Conservation (phyloP, 805 yeast genomes). For the Kazachstania martiniae region DNA sequence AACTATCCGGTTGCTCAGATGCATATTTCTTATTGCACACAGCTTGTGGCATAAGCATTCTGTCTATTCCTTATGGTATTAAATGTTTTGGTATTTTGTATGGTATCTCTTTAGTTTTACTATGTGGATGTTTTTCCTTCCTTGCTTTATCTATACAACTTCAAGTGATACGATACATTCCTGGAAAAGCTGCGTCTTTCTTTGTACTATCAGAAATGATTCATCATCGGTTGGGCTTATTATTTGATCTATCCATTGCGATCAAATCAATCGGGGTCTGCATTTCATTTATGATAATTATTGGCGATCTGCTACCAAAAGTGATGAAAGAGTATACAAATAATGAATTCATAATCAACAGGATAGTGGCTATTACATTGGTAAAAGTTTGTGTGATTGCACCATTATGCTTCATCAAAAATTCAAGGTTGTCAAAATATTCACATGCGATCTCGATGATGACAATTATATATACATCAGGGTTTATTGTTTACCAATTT, state of each 20-base stretch:
- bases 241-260: slow-evolving; percentile 58
- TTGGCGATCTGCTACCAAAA: slow-evolving; percentile 60
- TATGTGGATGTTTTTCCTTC: slow-evolving; percentile 19
- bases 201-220: slow-evolving; percentile 51
- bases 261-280: slow-evolving; percentile 63
- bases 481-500: no score
- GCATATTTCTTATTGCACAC: slow-evolving; percentile 23
- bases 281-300: slow-evolving; percentile 51
- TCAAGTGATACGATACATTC: slow-evolving; percentile 41
- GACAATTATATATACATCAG: no score
- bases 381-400: slow-evolving; percentile 36
- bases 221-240: slow-evolving; percentile 46
- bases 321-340: slow-evolving; percentile 27
- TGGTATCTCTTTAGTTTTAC: slow-evolving; percentile 12
- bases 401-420: slow-evolving; percentile 56
- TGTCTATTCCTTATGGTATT: slow-evolving; percentile 68
- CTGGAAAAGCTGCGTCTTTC: slow-evolving; percentile 47
- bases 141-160: slow-evolving; percentile 53
- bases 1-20: not conserved
- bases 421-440: slow-evolving; percentile 69
- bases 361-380: slow-evolving; percentile 50
- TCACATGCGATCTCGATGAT: no score
- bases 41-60: slow-evolving; percentile 46
- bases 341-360: slow-evolving; percentile 27
- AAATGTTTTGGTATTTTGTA: slow-evolving; percentile 21